phyloP scores from a whole-genome alignment of 805 yeast species.

The Candida krabiensis region DNA sequence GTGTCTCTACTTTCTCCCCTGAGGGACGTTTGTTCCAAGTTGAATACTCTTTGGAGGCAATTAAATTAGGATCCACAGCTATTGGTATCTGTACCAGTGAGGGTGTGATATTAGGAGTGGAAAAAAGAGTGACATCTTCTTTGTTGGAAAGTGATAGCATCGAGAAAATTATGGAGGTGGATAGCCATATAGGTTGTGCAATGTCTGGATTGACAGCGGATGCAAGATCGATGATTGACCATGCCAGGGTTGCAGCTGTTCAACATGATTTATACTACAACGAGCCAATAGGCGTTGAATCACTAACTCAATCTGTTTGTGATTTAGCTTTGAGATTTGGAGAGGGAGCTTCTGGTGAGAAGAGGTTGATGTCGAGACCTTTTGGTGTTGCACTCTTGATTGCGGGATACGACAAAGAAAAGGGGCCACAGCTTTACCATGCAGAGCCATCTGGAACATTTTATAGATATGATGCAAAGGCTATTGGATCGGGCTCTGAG shows the following conservation, averaged over 20 bases:
- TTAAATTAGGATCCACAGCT: constrained; percentile 96
- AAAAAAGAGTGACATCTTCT: constrained; percentile 92
- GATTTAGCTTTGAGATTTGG: constrained; percentile 96
- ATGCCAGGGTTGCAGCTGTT: constrained; percentile 87
- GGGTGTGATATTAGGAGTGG: constrained; percentile 96
- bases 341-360: constrained; percentile 96
- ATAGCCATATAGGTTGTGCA: constrained; percentile 94
- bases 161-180: constrained; percentile 95
- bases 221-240: constrained; percentile 98
- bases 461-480: constrained; percentile 96
- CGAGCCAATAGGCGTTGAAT: constrained; percentile 89
- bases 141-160: constrained; percentile 88
- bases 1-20: constrained; percentile 97
- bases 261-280: constrained; percentile 89
- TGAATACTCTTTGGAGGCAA: constrained; percentile 96
- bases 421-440: constrained; percentile 94
- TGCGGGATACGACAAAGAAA: constrained; percentile 90
- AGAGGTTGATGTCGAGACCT: constrained; percentile 94
- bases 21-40: constrained; percentile 98
- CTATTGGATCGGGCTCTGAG: constrained; percentile 98
- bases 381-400: constrained; percentile 96
- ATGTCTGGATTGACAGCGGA: constrained; percentile 99
- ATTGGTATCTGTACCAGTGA: constrained; percentile 94
- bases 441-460: constrained; percentile 99
- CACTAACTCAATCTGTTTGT: constrained; percentile 94